Conservation (phyloP, 2,329 filamentous ascomycete species). For the Sporothrix curviconia region DNA sequence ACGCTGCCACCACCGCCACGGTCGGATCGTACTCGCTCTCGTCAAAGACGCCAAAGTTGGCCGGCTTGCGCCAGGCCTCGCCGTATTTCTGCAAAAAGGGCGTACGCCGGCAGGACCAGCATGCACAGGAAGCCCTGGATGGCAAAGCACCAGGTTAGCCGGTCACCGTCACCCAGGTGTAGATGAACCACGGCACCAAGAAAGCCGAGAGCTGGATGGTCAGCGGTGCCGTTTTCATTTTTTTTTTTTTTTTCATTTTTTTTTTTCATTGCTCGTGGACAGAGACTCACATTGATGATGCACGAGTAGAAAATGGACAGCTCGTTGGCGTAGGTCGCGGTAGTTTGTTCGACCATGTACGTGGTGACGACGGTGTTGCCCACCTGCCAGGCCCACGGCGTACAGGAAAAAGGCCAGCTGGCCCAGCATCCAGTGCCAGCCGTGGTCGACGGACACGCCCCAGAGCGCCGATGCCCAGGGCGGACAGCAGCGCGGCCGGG, state of each 20-base stretch:
- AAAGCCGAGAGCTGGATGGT: slow-evolving; percentile 36
- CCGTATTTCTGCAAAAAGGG: slow-evolving; percentile 9
- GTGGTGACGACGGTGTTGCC: slow-evolving; percentile 46
- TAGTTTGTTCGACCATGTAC: slow-evolving; percentile 52
- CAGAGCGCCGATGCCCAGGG: slow-evolving; percentile 46
- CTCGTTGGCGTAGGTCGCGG: slow-evolving; percentile 47
- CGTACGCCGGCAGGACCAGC: slow-evolving; percentile 11
- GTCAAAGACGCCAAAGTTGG: slow-evolving; percentile 6
- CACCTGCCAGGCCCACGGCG: slow-evolving; percentile 49
- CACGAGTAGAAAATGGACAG: slow-evolving; percentile 50
- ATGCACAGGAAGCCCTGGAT: slow-evolving; percentile 39
- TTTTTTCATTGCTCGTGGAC: background rate
- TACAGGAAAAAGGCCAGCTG: slow-evolving; percentile 50
- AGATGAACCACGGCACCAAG: slow-evolving; percentile 42
- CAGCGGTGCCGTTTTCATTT: no score
- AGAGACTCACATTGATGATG: slow-evolving; percentile 36
- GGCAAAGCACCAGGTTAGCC: slow-evolving; percentile 47
- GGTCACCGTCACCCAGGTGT: slow-evolving; percentile 37
- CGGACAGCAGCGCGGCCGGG: slow-evolving; percentile 42
- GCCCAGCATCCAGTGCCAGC: slow-evolving; percentile 51
- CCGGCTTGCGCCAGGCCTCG: background rate
- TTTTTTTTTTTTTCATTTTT: no score
- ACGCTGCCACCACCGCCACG: background rate
- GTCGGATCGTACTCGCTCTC: slow-evolving; percentile 3
- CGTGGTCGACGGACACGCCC: slow-evolving; percentile 47